Conservation (phyloP, 163 green algal species). For the Scenedesmus sp. region DNA sequence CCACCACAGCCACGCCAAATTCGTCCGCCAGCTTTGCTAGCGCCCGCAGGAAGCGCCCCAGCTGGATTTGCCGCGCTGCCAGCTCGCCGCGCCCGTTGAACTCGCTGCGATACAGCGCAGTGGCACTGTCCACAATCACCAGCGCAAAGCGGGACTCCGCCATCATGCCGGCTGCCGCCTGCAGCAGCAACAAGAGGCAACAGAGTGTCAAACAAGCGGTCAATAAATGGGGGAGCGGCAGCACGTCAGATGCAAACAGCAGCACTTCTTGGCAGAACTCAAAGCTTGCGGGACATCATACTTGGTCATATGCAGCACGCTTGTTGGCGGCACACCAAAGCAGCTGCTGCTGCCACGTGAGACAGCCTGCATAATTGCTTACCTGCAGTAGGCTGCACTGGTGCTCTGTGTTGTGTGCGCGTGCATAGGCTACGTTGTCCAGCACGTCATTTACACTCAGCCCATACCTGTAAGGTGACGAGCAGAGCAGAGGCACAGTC, state of each 20-base stretch:
- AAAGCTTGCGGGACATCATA: background rate
- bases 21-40: slow-evolving; percentile 96
- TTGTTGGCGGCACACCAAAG: background rate
- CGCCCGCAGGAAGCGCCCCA: slow-evolving; percentile 93
- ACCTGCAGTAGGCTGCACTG: slow-evolving; percentile 92
- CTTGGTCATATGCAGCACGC: background rate
- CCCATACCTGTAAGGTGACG: slow-evolving; percentile 73
- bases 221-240: background rate
- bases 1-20: slow-evolving; percentile 96
- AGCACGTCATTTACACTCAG: slow-evolving; percentile 94
- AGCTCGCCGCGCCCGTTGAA: slow-evolving; percentile 97
- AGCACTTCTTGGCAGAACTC: background rate
- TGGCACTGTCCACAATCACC: slow-evolving; percentile 98
- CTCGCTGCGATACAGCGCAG: slow-evolving; percentile 93
- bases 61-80: slow-evolving; percentile 90
- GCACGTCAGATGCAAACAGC: no score
- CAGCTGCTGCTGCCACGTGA: background rate
- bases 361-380: slow-evolving; percentile 34
- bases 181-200: background rate
- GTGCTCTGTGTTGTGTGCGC: slow-evolving; percentile 99
- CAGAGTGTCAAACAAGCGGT: background rate
- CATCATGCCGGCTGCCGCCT: slow-evolving; percentile 92
- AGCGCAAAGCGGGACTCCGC: slow-evolving; percentile 91
- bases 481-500: background rate
- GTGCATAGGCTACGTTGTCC: slow-evolving; percentile 99